phyloP scores from a whole-genome alignment of 331 rosid genomes.

The Quercus phellos region DNA sequence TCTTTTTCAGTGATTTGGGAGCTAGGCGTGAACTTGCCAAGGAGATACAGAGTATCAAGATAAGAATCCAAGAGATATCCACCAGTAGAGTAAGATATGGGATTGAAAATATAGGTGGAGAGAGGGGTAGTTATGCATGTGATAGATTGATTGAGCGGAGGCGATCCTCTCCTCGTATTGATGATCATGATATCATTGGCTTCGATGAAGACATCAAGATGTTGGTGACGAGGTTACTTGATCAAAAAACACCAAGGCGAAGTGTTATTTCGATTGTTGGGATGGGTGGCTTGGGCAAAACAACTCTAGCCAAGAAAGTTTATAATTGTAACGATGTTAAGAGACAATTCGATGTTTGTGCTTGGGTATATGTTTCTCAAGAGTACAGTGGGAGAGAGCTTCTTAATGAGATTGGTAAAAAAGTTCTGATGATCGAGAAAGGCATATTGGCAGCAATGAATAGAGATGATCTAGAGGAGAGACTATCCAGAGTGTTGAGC shows the following conservation, averaged over 20 bases:
- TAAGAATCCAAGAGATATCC: background rate
- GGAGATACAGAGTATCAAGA: background rate
- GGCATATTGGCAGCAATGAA: background rate
- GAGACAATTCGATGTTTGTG: conserved; percentile 4
- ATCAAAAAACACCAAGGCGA: background rate
- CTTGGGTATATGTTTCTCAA: conserved; percentile 23
- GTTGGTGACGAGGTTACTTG: background rate
- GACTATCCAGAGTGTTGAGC: background rate
- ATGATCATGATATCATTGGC: background rate
- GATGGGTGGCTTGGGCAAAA: conserved; percentile 7
- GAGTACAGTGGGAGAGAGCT: background rate
- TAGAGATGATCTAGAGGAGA: background rate
- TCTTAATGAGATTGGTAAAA: background rate
- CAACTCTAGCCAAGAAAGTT: conserved; percentile 18
- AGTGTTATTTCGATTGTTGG: conserved; percentile 11
- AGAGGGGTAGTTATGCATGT: background rate
- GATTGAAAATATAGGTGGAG: background rate
- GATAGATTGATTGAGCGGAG: background rate
- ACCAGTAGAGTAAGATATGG: background rate
- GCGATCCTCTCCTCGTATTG: background rate
- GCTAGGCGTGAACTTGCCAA: background rate
- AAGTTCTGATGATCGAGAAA: background rate
- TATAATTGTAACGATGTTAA: background rate
- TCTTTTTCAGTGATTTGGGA: background rate
- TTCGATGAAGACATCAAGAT: background rate